Evolutionary conservation across 225 moss, liverwort and hornwort species (phyloP), one percentile per base, ranked within the genome.

Genomic region (Physcomitrium patens): DNA sequence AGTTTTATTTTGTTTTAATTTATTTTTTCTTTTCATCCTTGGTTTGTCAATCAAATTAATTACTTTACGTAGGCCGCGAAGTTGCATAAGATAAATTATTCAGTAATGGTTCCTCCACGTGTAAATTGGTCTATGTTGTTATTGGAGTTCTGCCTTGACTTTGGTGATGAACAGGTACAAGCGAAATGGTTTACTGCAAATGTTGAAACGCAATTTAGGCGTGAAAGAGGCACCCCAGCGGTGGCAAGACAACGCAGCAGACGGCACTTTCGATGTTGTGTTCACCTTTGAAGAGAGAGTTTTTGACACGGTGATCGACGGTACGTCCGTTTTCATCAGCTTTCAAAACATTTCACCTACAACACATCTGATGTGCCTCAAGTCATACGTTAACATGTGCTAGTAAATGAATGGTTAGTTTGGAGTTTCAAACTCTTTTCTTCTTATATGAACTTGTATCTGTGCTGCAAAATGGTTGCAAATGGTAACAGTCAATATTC

Each of bases 281-380:
- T 92, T 96, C 73, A 96, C 96, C 10, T 96, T 96, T 79, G 96
- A 96, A 78, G 96, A 96, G 75, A 85, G 96, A 77, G 96, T 96
- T 37, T 96, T 96, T 81, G 96, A 96, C 80, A 89, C 92, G 87
- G 96, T 96, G 74, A 90, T 88, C 65, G 96, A 96, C 80, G 94
- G 94, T 95, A 89, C 80, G 67, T 65, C 31, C 31, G 5, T 37
- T 37, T 37, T 37, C 31, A 17, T 65, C 68, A 27, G 17, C 17
- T 72, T 63, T 0, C 16, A 24, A 44, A 23, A 12, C 67, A 44
- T 27, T 37, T 4, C 4, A 37, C 7, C 31, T 37, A 7, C 5
- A 37, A 37, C 7, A 37, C 31, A 37, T 37, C 7, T 37, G 31
- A 1, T 37, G 4, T 37, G 7, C 31, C 31, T 37, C 7, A 7